Evolutionary conservation across 2,329 filamentous ascomycete genomes (phyloP).

Genomic region (Akanthomyces dipterigenus): DNA sequence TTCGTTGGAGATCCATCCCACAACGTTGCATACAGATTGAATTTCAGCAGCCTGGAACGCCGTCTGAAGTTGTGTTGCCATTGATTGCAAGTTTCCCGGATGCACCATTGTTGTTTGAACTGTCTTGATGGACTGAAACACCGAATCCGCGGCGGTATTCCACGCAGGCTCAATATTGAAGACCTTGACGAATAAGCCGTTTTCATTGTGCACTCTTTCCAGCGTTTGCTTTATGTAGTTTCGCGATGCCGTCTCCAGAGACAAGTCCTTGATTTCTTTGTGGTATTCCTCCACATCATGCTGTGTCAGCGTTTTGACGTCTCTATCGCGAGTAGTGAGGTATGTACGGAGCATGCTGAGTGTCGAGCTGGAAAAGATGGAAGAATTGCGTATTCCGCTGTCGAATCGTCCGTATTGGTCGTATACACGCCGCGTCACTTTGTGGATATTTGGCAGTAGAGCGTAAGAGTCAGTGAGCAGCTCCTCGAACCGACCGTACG

Average conservation of each 20-base stretch:
- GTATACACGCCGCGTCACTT: constrained; percentile 44
- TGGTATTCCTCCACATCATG: constrained; percentile 49
- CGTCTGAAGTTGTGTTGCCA: constrained; percentile 43
- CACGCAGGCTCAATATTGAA: constrained; percentile 50
- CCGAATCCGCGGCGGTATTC: constrained; percentile 42
- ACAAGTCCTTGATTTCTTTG: constrained; percentile 42
- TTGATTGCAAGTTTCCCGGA: constrained; percentile 45
- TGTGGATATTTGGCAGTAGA: constrained; percentile 49
- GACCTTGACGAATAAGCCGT: constrained; percentile 45
- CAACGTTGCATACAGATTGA: constrained; percentile 45
- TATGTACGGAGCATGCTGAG: constrained; percentile 50
- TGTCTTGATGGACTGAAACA: constrained; percentile 42
- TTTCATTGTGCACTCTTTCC: constrained; percentile 50
- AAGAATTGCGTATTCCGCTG: constrained; percentile 35
- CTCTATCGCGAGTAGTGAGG: constrained; percentile 44
- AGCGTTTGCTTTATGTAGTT: constrained; percentile 56
- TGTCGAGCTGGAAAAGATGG: constrained; percentile 48
- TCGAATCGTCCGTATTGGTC: constrained; percentile 43
- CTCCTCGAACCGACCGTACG: constrained; percentile 54
- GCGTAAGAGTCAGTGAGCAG: constrained; percentile 50
- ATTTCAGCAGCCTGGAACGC: constrained; percentile 42
- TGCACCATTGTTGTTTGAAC: constrained; percentile 46
- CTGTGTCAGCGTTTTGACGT: constrained; percentile 45
- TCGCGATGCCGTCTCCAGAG: constrained; percentile 47
- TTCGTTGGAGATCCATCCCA: constrained; percentile 53